Evolutionary conservation across 768 basidiomycete genomes (phyloP), one percentile per base, ranked within the genome.

Genomic region (Lentinula lateritia): DNA sequence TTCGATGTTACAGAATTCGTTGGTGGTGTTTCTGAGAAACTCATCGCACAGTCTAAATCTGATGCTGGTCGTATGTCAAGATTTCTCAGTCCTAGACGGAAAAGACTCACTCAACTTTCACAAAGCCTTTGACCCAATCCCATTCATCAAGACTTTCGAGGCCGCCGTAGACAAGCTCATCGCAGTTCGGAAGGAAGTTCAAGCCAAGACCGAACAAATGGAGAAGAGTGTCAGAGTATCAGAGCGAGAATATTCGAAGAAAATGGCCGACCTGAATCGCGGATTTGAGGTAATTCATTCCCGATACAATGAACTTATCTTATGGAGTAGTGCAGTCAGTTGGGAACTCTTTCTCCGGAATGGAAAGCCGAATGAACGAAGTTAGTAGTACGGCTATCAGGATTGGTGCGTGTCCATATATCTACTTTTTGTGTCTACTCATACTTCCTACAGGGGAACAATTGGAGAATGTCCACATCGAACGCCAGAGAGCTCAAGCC

Each of bases 1-100:
- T 95, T 96, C 74, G 91, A 95, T 70, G 86, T 93, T 63, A 91
- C 93, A 65, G 93, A 95, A 61, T 95, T 96, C 66, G 83, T 98
- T 54, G 86, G 87, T 20, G 82, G 84, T 6, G 81, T 94, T 57
- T 94, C 92, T 20, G 95, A 97, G 78, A 93, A 84, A 72, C 80
- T 95, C 57, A 96, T 97, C 63, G 74, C 85, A 8, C 85, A 92
- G 67, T 96, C 95, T 39, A 93, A 94, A 72, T 83, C 81, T 45
- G 84, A 86, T 69, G 79, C 92, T 34, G 94, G 92, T 58, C 93
- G 94, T 90, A 65, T 55, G 75, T 77, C 20, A 3, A 56, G 38
- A 39, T 41, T 9, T 62, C 23, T 61, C 53, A 9, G 48, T 39
- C 50, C 28, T 23, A 23, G 18, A 16, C 5, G 43, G 45, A 48